Evolutionary conservation across 2,329 filamentous ascomycete species (phyloP).

Genomic region (Zymoseptoria crescenta): DNA sequence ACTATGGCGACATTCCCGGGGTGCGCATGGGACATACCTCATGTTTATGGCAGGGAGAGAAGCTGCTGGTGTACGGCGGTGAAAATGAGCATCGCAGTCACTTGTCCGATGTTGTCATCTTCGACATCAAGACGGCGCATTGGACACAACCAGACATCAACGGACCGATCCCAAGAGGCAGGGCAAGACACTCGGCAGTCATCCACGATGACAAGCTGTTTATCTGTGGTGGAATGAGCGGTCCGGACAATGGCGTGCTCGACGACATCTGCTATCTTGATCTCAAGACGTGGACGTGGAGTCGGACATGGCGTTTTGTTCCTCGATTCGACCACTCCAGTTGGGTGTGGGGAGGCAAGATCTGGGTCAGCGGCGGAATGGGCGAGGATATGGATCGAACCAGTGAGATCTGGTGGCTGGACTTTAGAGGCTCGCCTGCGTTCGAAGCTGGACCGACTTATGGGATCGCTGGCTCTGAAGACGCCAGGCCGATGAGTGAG

Average conservation of each 20-base stretch:
- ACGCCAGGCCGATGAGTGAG: constrained; percentile 27
- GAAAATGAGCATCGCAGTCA: constrained; percentile 97
- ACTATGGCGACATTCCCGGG: constrained; percentile 95
- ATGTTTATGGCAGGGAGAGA: constrained; percentile 85
- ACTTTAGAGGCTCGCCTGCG: constrained; percentile 81
- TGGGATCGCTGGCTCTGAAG: constrained; percentile 25
- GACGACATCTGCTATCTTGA: constrained; percentile 97
- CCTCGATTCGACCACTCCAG: constrained; percentile 90
- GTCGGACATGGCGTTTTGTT: constrained; percentile 89
- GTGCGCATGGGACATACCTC: constrained; percentile 99
- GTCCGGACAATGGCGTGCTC: constrained; percentile 81
- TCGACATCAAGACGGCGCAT: constrained; percentile 86
- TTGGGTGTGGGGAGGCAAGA: constrained; percentile 83
- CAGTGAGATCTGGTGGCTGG: constrained; percentile 94
- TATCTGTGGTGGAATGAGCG: constrained; percentile 90
- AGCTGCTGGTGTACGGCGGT: constrained; percentile 93
- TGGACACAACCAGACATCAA: constrained; percentile 89
- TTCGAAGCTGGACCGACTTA: constrained; percentile 44
- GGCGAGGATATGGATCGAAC: constrained; percentile 96
- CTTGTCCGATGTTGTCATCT: constrained; percentile 89
- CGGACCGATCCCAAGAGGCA: constrained; percentile 77
- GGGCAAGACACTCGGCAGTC: constrained; percentile 87
- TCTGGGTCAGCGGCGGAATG: constrained; percentile 95
- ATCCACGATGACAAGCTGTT: constrained; percentile 96
- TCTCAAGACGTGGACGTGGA: constrained; percentile 97